Evolutionary conservation across 2,329 filamentous ascomycete species (phyloP).

Genomic region (Hypoxylon sp.): DNA sequence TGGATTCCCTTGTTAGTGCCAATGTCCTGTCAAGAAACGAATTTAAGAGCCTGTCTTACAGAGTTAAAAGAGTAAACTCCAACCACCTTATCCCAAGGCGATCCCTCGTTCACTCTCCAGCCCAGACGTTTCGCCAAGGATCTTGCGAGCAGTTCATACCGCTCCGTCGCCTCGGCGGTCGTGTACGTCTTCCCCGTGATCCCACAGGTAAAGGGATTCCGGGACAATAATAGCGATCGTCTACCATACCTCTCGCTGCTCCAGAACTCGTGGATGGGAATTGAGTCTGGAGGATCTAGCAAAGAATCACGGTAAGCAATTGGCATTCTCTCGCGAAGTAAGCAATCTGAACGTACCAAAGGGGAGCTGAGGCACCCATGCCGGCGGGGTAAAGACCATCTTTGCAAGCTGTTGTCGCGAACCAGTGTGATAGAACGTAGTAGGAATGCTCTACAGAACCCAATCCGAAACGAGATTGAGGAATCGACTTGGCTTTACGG

Average conservation of each 20-base stretch:
- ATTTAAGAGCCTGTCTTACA: slow-evolving; percentile 40
- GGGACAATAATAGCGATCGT: slow-evolving; percentile 64
- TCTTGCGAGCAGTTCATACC: slow-evolving; percentile 71
- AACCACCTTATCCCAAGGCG: slow-evolving; percentile 80
- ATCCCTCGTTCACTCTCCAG: slow-evolving; percentile 73
- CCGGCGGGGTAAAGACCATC: slow-evolving; percentile 45
- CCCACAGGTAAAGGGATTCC: slow-evolving; percentile 76
- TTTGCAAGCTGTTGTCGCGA: too few species aligned
- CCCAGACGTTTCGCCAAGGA: slow-evolving; percentile 72
- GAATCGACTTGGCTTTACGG: slow-evolving; percentile 5
- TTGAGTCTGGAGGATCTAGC: slow-evolving; percentile 63
- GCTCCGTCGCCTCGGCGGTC: slow-evolving; percentile 66
- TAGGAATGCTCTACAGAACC: not conserved
- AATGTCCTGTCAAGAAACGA: not conserved
- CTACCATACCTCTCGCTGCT: slow-evolving; percentile 73
- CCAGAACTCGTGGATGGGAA: slow-evolving; percentile 76
- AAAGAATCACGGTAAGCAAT: slow-evolving; percentile 12
- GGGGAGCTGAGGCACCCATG: slow-evolving; percentile 43
- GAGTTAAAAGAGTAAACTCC: slow-evolving; percentile 78
- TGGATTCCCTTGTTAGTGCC: slow-evolving; percentile 22
- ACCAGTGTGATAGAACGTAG: slow-evolving; percentile 1
- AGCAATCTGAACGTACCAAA: slow-evolving; percentile 43
- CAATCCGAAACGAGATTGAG: not conserved
- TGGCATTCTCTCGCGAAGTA: not conserved
- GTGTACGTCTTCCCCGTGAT: slow-evolving; percentile 71